Base-by-base conservation (phyloP, 2,329 filamentous ascomycete species). In the Coniochaeta pulveracea region DNA sequence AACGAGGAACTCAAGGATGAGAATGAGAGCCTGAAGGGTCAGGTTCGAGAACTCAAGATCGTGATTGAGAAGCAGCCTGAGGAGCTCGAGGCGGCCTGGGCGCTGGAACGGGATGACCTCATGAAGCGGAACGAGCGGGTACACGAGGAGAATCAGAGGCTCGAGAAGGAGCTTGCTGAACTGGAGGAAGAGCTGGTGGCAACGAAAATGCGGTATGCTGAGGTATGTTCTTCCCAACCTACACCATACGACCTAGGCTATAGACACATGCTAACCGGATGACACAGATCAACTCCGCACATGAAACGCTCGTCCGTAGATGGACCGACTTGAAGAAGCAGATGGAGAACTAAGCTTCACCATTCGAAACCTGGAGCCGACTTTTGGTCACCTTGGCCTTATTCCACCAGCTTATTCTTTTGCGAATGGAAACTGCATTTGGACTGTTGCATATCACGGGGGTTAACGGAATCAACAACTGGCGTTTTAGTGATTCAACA, bases 101-200 rank as follows among this genome's bases (percentile, higher is more conserved):
- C 82, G 52, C 71, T 72, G 9, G 89, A 96, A 57, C 88, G 93
- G 60, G 88, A 95, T 35, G 74, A 82, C 34, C 76, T 96, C 47
- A 91, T 96, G 80, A 78, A 85, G 55, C 76, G 86, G 39, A 96
- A 96, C 52, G 73, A 82, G 41, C 85, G 93, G 48, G 88, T 96
- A 6, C 88, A 96, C 49, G 86, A 93, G 46, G 85, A 94, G 61
- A 98, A 96, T 50, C 71, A 82, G 39, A 74, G 69, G 37, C 62
- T 98, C 44, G 88, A 95, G 57, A 89, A 93, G 51, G 84, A 91
- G 49, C 72, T 94, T 70, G 70, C 75, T 5, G 86, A 95, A 46
- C 83, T 96, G 64, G 91, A 96, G 64, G 83, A 88, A 57, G 78
- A 86, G 54, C 64, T 98, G 43, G 89, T 98, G 41, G 76, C 80